Percentiles rank a stretch among this genome's conserved stretches.
Conservation (phyloP, 139 green algal species). For the Volvox africanus region DNA sequence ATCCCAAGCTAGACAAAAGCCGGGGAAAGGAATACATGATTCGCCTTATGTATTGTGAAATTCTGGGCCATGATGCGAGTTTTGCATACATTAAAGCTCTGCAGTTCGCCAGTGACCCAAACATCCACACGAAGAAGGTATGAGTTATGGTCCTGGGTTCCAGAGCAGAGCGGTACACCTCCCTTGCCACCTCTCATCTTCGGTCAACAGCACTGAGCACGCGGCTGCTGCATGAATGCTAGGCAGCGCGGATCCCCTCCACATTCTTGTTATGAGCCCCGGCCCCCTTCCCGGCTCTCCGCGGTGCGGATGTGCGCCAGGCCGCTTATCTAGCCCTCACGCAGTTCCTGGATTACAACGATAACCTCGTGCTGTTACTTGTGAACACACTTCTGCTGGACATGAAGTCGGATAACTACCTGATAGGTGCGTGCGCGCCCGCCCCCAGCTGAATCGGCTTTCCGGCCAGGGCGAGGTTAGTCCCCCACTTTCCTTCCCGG, state of each 20-base stretch:
- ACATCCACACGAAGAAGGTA: constrained; percentile 75
- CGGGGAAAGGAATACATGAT: constrained; percentile 89
- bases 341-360: constrained; percentile 92
- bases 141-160: neutral
- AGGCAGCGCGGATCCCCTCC: too few species aligned
- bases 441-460: too few species aligned
- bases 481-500: too few species aligned
- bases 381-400: constrained; percentile 97
- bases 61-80: constrained; percentile 96
- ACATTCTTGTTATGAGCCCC: neutral
- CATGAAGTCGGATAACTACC: constrained; percentile 93
- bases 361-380: constrained; percentile 95
- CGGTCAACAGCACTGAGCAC: too few species aligned
- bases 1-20: constrained; percentile 82
- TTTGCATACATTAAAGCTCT: constrained; percentile 86
- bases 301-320: constrained; percentile 57
- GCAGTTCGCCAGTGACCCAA: constrained; percentile 73
- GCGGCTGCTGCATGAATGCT: too few species aligned
- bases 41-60: constrained; percentile 97
- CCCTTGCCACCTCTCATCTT: too few species aligned
- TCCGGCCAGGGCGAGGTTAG: too few species aligned
- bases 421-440: constrained; percentile 70
- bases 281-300: neutral
- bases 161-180: too few species aligned
- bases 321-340: constrained; percentile 92